These are phyloP conservation scores for Fusarium kyushuense DNA, from an alignment of 2,329 filamentous ascomycete genomes.

Conservation along the genomic window DNA sequence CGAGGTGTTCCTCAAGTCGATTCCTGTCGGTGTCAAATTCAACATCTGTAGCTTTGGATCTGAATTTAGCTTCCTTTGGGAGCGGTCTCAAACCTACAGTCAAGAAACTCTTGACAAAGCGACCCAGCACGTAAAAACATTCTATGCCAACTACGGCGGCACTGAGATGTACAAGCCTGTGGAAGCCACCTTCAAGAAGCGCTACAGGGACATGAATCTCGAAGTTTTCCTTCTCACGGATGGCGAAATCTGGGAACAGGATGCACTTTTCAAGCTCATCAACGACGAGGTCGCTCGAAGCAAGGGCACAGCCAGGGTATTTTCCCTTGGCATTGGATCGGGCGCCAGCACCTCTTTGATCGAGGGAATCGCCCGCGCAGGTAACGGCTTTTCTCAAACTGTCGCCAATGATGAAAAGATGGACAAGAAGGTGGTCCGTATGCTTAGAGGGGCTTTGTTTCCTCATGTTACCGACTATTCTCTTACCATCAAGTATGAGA, in stretches of 20 bases:
- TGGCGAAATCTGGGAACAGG: constrained; percentile 65
- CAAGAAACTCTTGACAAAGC: constrained; percentile 59
- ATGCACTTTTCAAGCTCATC: constrained; percentile 59
- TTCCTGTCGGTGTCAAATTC: constrained; percentile 73
- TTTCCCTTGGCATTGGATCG: constrained; percentile 66
- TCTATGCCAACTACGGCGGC: constrained; percentile 63
- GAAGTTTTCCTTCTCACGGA: constrained; percentile 69
- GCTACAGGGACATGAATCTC: constrained; percentile 61
- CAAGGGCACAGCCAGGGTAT: constrained; percentile 62
- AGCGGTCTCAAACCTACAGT: constrained; percentile 60
- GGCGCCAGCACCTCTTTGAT: constrained; percentile 65
- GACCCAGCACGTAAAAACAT: constrained; percentile 55
- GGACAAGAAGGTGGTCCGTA: constrained; percentile 76
- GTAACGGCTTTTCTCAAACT: constrained; percentile 70
- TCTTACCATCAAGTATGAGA: constrained; percentile 71
- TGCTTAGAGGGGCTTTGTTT: constrained; percentile 77
- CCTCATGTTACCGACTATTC: constrained; percentile 74
- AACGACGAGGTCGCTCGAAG: constrained; percentile 55
- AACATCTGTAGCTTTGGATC: constrained; percentile 77
- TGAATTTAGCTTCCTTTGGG: constrained; percentile 60
- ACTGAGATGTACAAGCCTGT: constrained; percentile 65
- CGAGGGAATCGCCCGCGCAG: constrained; percentile 65
- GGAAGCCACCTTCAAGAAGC: constrained; percentile 56
- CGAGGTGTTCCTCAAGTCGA: constrained; percentile 73
- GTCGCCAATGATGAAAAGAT: constrained; percentile 74